Conservation (phyloP, 2,329 filamentous ascomycete species). For the Neofusicoccum laricinum region DNA sequence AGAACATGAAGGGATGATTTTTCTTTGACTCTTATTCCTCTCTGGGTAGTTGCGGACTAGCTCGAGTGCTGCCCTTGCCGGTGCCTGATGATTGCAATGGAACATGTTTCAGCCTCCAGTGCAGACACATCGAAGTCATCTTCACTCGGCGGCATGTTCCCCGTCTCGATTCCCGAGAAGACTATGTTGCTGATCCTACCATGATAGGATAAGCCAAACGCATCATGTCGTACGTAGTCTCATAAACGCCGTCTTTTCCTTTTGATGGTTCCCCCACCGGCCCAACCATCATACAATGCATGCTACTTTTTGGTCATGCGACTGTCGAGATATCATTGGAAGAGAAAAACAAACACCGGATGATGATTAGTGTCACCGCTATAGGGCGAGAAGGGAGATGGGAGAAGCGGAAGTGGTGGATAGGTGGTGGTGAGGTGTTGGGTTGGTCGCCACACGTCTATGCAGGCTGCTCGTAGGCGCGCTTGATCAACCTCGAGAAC, state of each 20-base stretch:
- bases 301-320: not conserved
- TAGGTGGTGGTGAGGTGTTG: not conserved
- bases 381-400: not conserved
- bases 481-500: constrained; percentile 74
- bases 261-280: not conserved
- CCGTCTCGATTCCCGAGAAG: too few relatives aligned
- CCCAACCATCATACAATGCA: not conserved
- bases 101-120: not conserved
- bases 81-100: not conserved
- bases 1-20: not conserved
- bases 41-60: not conserved
- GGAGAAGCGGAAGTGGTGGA: not conserved
- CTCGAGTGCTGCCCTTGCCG: not conserved
- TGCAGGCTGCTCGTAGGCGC: constrained; percentile 80
- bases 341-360: not conserved
- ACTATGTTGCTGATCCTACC: too few relatives aligned
- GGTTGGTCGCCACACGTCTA: constrained; percentile 19
- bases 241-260: constrained; percentile 3
- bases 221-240: not conserved
- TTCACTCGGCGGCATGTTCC: too few relatives aligned
- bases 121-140: too few relatives aligned
- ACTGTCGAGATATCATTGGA: not conserved
- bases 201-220: too few relatives aligned
- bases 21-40: not conserved
- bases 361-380: not conserved